Percentiles rank a stretch among this genome's conserved stretches.
Evolutionary conservation across 495 filamentous ascomycete genomes (phyloP).

Genomic region (Podospora australis): DNA sequence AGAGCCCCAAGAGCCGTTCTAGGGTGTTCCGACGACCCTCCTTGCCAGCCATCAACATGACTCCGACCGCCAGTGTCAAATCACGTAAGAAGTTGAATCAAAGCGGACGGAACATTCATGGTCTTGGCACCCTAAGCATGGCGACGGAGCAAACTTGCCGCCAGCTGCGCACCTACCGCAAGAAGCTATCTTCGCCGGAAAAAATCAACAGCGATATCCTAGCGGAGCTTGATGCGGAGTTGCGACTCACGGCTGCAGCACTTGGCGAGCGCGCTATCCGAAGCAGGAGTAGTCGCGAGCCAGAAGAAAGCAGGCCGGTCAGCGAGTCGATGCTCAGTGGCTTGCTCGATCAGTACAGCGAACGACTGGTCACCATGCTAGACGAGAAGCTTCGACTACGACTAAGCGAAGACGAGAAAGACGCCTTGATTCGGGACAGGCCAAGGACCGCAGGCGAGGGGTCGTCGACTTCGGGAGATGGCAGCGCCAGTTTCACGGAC

Average conservation of each 20-base stretch:
- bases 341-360: slow-evolving; percentile 65
- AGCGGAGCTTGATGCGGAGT: slow-evolving; percentile 71
- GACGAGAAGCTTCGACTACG: slow-evolving; percentile 57
- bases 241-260: slow-evolving; percentile 66
- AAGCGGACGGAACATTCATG: slow-evolving; percentile 26
- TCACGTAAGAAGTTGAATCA: slow-evolving; percentile 29
- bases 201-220: slow-evolving; percentile 57
- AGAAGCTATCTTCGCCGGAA: slow-evolving; percentile 63
- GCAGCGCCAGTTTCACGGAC: slow-evolving; percentile 10
- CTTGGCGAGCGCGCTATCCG: slow-evolving; percentile 54
- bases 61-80: slow-evolving; percentile 45
- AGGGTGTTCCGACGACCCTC: slow-evolving; percentile 43
- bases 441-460: slow-evolving; percentile 24
- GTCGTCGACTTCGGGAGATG: slow-evolving; percentile 14
- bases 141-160: slow-evolving; percentile 77
- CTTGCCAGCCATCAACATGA: slow-evolving; percentile 53
- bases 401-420: slow-evolving; percentile 24
- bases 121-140: slow-evolving; percentile 61
- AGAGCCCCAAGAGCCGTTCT: slow-evolving; percentile 33
- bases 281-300: slow-evolving; percentile 21
- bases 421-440: slow-evolving; percentile 16
- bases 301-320: slow-evolving; percentile 30
- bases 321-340: slow-evolving; percentile 55
- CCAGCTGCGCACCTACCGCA: slow-evolving; percentile 73
- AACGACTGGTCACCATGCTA: slow-evolving; percentile 60